A percentile compares a stretch with the other conserved stretches of the same genome.
phyloP scores from a whole-genome alignment of 2,329 filamentous ascomycete genomes.

The Ascochyta koolunga region DNA sequence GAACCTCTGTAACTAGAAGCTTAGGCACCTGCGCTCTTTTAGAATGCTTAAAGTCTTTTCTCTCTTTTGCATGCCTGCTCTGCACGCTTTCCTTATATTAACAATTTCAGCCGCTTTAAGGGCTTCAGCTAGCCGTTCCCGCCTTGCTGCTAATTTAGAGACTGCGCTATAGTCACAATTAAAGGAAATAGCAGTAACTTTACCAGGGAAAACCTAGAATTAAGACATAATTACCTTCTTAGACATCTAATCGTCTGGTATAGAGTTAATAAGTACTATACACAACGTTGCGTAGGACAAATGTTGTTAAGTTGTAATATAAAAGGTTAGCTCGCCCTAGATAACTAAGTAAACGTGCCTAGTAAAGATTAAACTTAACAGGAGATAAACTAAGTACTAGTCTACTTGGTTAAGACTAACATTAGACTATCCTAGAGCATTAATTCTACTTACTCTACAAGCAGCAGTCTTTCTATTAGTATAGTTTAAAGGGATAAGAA shows the following conservation, averaged over 20 bases:
- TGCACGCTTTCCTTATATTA: too few species aligned
- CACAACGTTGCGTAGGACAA: not conserved
- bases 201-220: slow-evolving; percentile 13
- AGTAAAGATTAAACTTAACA: slow-evolving; percentile 13
- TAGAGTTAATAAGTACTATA: slow-evolving; percentile 19
- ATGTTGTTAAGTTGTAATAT: not conserved
- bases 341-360: not conserved
- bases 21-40: too few species aligned
- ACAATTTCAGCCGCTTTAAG: too few species aligned
- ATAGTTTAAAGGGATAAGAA: slow-evolving; percentile 21
- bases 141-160: too few species aligned
- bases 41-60: too few species aligned
- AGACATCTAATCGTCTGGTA: slow-evolving; percentile 16
- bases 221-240: slow-evolving; percentile 9
- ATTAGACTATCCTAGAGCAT: slow-evolving; percentile 23
- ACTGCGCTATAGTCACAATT: too few species aligned
- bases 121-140: too few species aligned
- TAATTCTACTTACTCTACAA: slow-evolving; percentile 16
- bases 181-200: not conserved
- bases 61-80: too few species aligned
- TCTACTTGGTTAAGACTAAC: slow-evolving; percentile 17
- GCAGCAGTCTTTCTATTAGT: slow-evolving; percentile 13
- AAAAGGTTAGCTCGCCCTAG: not conserved
- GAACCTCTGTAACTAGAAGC: too few species aligned
- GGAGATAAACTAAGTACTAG: slow-evolving; percentile 19